Base-by-base conservation (phyloP, 2,329 filamentous ascomycete species). In the Sporothrix variecibatus region DNA sequence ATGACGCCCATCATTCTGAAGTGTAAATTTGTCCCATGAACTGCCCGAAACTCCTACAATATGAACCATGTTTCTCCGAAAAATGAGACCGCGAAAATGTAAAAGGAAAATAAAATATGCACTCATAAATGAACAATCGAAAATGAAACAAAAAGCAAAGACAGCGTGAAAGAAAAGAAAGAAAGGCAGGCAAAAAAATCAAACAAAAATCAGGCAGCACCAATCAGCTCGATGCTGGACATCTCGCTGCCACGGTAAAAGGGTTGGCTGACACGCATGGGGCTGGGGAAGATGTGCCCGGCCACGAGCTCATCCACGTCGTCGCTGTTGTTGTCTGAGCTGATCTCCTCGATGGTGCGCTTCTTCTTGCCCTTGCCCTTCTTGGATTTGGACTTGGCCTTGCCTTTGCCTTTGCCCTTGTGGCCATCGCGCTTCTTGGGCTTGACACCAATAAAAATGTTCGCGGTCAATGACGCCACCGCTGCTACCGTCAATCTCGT, bases 371-470 rank as follows among this genome's bases (percentile, higher is more conserved):
- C 49, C 15, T 72, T 72, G 15, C 28, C 31, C 17, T 60, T 65
- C 51, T 53, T 56, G 23, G 51, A 28, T 23, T 28, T 56, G 23
- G 51, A 11, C 23, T 56, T 53, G n/a, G 51, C 51, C n/a, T 53
- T 56, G n/a, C 73, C 40, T 58, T 75, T 75, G 31, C 49, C 58
- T 15, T 53, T 28, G 56, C 43, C 46, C 15, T 53, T 69, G 20
- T 34, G 56, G 31, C 20, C 53, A 7, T 3, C 17, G 28, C 8
- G 28, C 67, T 64, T 67, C 49, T n/a, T 62, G n/a, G 40, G 46
- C 31, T 62, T 70, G n/a, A 75, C 51, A 2, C 76, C 75, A 2
- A 77, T 65, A 11, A 75, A 64, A 15, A 77, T 77, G 12, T 68
- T 68, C 69, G 2, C 68, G 67, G 75, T 75, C 76, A 26, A 77